phyloP scores from a whole-genome alignment of 75 land plant genomes.

The Ceratopteris richardii region DNA sequence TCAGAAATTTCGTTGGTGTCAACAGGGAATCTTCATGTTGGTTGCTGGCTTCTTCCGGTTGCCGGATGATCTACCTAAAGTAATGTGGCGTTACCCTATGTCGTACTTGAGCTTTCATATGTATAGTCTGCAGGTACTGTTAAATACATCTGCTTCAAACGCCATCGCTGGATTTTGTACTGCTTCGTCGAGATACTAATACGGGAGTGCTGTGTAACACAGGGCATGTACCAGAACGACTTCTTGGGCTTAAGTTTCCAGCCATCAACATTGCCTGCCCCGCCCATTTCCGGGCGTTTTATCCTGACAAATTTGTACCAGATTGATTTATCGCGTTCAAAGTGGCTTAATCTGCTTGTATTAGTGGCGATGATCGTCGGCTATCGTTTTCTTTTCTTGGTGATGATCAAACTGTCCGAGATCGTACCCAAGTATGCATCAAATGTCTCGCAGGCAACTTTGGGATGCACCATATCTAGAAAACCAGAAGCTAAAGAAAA shows the following conservation, averaged over 20 bases:
- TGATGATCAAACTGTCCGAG: constrained; percentile 12
- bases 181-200: background rate
- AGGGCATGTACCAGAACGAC: constrained; percentile 33
- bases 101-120: constrained; percentile 39
- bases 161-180: background rate
- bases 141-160: background rate
- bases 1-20: too few relatives aligned
- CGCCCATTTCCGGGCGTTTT: constrained; percentile 9
- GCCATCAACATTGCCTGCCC: background rate
- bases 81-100: constrained; percentile 44
- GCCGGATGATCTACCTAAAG: constrained; percentile 31
- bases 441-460: too few relatives aligned
- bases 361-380: constrained; percentile 14
- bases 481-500: too few relatives aligned
- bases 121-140: constrained; percentile 23
- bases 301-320: constrained; percentile 10
- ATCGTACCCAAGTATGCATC: too few relatives aligned
- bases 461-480: too few relatives aligned
- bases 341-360: constrained; percentile 19
- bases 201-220: background rate
- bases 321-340: constrained; percentile 8
- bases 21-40: constrained; percentile 45
- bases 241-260: constrained; percentile 25
- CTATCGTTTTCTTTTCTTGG: constrained; percentile 19
- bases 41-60: constrained; percentile 49